Base-by-base conservation (phyloP, 192 early-diverging fungal genomes). In the Thoreauomyces humboldtii region DNA sequence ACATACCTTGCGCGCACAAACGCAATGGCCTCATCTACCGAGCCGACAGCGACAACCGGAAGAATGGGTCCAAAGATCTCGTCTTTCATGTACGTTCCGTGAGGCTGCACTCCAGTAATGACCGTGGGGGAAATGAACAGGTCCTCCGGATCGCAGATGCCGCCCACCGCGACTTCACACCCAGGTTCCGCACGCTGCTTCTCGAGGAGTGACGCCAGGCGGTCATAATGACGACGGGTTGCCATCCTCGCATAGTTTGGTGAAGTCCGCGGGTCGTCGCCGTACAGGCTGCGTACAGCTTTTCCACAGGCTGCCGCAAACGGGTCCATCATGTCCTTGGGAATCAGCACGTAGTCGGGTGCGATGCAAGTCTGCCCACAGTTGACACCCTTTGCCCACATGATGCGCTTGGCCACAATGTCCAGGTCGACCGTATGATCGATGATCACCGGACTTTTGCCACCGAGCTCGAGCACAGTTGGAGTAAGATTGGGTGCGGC, bases 51-150 rank as follows among this genome's bases (percentile, higher is more conserved):
- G 27, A 96, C 48, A 54, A 98, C 78, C 15, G 92, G 92, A 58
- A 98, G 70, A 33, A 96, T 70, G 2, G 96, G 96, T 21, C 92
- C 96, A 82, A 98, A 96, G 38, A 98, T 69, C 73, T 98, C 95
- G 28, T 86, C 86, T 21, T 77, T 48, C 93, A 96, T 92, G 57
- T 75, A 17, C 6, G 77, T 67, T 54, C 79, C 68, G 7, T 80
- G 66, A 5, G 67, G 43, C 2, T 61, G 69, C 19, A 96, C 91
- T 22, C 89, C 82, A 9, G 85, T 72, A n/a, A 98, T 65, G 19
- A 96, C 63, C 6, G 91, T 93, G 1, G 91, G 92, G n/a, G 85
- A 83, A 42, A 98, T 81, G 73, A 80, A 98, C 15, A 78, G 74
- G 41, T 87, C 86, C 14, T 65, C 54, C 25, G 78, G 71, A 53